Conservation (phyloP, 2,329 filamentous ascomycete species). For the Fusarium lateritium region DNA sequence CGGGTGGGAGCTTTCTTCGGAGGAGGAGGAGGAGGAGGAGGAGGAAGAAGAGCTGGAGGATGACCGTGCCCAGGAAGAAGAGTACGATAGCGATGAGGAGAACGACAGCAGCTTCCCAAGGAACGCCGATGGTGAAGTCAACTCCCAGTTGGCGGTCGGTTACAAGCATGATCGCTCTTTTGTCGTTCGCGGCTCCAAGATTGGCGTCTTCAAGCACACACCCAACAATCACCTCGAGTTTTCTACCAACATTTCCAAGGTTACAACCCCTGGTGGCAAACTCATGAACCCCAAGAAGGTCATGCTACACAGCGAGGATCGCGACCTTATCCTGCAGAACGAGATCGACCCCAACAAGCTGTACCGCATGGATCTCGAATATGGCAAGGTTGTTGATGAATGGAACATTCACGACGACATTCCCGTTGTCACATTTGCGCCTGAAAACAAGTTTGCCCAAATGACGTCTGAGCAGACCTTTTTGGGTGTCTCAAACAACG, state of each 20-base stretch:
- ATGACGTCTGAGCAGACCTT: slow-evolving; percentile 97
- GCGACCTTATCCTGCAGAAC: slow-evolving; percentile 91
- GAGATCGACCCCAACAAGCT: slow-evolving; percentile 87
- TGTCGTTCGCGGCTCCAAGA: slow-evolving; percentile 96
- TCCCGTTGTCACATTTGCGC: slow-evolving; percentile 89
- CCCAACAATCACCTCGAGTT: slow-evolving; percentile 94
- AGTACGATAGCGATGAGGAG: slow-evolving; percentile 79
- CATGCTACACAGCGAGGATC: slow-evolving; percentile 93
- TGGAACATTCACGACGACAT: slow-evolving; percentile 99
- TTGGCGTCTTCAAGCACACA: slow-evolving; percentile 98
- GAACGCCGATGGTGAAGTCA: slow-evolving; percentile 81
- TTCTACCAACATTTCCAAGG: slow-evolving; percentile 96
- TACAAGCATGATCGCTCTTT: slow-evolving; percentile 98
- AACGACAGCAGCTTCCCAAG: slow-evolving; percentile 82
- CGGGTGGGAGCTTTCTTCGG: slow-evolving; percentile 49
- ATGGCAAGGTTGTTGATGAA: slow-evolving; percentile 97
- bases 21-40: slow-evolving; percentile 57
- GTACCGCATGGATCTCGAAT: slow-evolving; percentile 97
- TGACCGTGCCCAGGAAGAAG: slow-evolving; percentile 78
- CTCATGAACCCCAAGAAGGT: slow-evolving; percentile 96
- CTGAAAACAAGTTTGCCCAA: slow-evolving; percentile 98
- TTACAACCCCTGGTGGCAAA: slow-evolving; percentile 88
- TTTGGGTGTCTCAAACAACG: slow-evolving; percentile 92
- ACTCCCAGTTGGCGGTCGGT: slow-evolving; percentile 94
- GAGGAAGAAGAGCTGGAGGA: slow-evolving; percentile 72